Evolutionary conservation across 1,284 basidiomycete genomes (phyloP).

Genomic region (Coniferiporia sulphurascens): DNA sequence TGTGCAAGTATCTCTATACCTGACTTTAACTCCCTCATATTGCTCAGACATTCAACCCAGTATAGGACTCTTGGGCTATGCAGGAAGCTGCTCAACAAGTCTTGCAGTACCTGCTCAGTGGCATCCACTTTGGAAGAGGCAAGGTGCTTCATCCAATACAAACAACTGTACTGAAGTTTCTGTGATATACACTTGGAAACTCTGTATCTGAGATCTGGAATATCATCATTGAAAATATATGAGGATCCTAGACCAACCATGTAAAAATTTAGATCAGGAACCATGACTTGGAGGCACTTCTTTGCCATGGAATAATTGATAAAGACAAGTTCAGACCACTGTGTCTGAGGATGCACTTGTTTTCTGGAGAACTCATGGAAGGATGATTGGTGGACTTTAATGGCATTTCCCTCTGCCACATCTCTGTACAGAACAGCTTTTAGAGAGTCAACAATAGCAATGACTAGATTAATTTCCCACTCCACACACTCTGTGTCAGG

Average conservation of each 20-base stretch:
- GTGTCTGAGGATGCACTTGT: neutral
- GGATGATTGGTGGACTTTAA: constrained; percentile 13
- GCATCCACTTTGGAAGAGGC: neutral
- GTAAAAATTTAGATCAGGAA: constrained; percentile 31
- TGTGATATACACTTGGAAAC: neutral
- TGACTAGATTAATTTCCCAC: no score
- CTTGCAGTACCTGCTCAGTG: no score
- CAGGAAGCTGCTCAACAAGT: neutral
- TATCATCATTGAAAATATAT: constrained; percentile 22
- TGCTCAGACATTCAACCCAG: neutral
- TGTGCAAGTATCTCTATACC: no score
- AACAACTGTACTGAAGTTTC: neutral
- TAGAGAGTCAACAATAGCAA: neutral
- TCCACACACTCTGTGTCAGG: neutral
- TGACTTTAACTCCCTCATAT: neutral
- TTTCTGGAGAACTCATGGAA: constrained; percentile 18
- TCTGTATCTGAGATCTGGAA: constrained; percentile 19
- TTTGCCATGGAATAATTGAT: constrained; percentile 13
- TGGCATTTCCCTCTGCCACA: neutral
- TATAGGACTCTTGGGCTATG: neutral
- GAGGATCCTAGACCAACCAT: constrained; percentile 29
- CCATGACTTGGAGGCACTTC: constrained; percentile 27
- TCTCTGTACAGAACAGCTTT: constrained; percentile 5
- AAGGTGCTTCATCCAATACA: constrained; percentile 2
- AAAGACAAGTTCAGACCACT: no score